phyloP scores from a whole-genome alignment of 2,329 filamentous ascomycete species.

The Tolypocladium tundrense region DNA sequence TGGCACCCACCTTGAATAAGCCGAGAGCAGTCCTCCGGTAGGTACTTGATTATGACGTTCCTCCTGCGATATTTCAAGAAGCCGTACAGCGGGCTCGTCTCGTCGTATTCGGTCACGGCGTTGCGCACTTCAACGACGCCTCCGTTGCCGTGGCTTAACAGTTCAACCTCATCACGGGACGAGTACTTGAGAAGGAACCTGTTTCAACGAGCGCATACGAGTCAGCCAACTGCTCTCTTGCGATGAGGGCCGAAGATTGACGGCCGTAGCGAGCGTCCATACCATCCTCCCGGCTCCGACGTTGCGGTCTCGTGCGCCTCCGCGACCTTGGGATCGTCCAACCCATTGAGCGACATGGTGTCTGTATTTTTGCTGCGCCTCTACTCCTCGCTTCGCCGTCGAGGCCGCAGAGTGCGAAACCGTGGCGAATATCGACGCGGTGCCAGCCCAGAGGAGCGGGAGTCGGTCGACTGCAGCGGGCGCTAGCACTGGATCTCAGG shows the following conservation, averaged over 20 bases:
- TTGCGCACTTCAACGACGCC: slow-evolving; percentile 78
- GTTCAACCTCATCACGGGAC: slow-evolving; percentile 75
- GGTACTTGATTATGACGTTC: slow-evolving; percentile 85
- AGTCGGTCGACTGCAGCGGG: not conserved
- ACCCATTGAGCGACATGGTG: slow-evolving; percentile 88
- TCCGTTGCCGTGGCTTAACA: slow-evolving; percentile 66
- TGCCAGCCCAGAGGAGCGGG: not conserved
- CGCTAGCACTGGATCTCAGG: not conserved
- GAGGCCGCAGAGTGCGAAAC: not conserved
- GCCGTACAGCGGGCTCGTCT: slow-evolving; percentile 82
- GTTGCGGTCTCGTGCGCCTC: slow-evolving; percentile 75
- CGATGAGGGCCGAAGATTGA: not conserved
- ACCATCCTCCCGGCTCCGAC: slow-evolving; percentile 90
- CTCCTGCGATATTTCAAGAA: slow-evolving; percentile 82
- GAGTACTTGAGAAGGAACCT: slow-evolving; percentile 95
- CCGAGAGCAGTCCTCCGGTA: slow-evolving; percentile 83
- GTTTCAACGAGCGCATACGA: slow-evolving; percentile 9
- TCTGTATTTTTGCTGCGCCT: slow-evolving; percentile 5
- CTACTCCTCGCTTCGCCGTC: not conserved
- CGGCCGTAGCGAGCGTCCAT: slow-evolving; percentile 23
- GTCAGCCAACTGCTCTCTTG: slow-evolving; percentile 6
- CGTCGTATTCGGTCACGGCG: slow-evolving; percentile 67
- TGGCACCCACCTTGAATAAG: slow-evolving; percentile 70
- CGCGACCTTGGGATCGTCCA: slow-evolving; percentile 70
- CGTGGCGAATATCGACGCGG: not conserved